Conservation (phyloP, 2,329 filamentous ascomycete genomes). For the Aspergillaceae sp. region DNA sequence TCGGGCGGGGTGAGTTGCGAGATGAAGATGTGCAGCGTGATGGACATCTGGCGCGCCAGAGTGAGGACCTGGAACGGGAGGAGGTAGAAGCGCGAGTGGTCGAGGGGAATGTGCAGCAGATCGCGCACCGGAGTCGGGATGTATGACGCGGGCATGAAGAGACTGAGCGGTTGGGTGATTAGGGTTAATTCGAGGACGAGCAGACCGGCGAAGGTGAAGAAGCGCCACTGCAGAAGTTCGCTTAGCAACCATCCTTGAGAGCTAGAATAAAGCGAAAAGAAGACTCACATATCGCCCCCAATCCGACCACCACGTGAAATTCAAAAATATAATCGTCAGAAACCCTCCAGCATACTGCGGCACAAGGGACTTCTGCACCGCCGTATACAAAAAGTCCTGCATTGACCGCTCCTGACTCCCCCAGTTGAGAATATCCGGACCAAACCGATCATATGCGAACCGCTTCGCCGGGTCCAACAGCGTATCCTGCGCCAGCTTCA, state of each 20-base stretch:
- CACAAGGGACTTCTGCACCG: slow-evolving; percentile 43
- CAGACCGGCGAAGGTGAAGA: slow-evolving; percentile 45
- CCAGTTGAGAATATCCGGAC: slow-evolving; percentile 61
- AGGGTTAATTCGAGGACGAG: slow-evolving; percentile 50
- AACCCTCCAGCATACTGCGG: slow-evolving; percentile 35
- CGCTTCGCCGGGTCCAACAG: slow-evolving; percentile 66
- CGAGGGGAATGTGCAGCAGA: slow-evolving; percentile 27
- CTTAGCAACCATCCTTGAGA: slow-evolving; percentile 6
- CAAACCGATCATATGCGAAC: slow-evolving; percentile 86
- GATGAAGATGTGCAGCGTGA: slow-evolving; percentile 76
- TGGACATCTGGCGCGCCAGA: slow-evolving; percentile 63
- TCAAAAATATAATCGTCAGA: slow-evolving; percentile 27
- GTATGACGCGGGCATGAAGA: slow-evolving; percentile 28
- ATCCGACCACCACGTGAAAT: slow-evolving; percentile 33
- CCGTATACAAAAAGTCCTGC: slow-evolving; percentile 63
- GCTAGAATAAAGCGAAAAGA: slow-evolving; percentile 15
- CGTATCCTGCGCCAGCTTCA: slow-evolving; percentile 76
- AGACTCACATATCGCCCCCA: slow-evolving; percentile 39
- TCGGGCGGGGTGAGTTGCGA: slow-evolving; percentile 69
- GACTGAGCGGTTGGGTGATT: slow-evolving; percentile 44
- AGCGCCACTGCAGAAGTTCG: slow-evolving; percentile 36
- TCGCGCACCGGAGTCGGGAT: slow-evolving; percentile 22
- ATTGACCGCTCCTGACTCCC: slow-evolving; percentile 43
- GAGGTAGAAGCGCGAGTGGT: slow-evolving; percentile 39
- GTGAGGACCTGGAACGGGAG: slow-evolving; percentile 78